Conservation (phyloP, 2,329 filamentous ascomycete genomes). For the Trichocomaceae sp. region DNA sequence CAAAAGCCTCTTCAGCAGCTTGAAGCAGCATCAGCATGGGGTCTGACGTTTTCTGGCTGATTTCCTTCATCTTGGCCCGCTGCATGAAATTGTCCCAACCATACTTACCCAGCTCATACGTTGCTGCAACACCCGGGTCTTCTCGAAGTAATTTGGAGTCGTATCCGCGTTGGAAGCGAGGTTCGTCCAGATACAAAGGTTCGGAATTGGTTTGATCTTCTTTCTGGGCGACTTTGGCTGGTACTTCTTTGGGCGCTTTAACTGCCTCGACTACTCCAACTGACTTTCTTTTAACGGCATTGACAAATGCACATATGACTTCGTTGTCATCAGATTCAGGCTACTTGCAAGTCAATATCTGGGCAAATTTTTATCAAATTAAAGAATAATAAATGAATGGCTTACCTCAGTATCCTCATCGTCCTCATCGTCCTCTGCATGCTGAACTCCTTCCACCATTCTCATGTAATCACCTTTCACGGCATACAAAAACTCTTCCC, state of each 20-base stretch:
- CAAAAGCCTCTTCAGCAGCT: conserved; percentile 22
- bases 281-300: not conserved
- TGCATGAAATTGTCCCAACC: conserved; percentile 38
- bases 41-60: conserved; percentile 24
- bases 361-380: not conserved
- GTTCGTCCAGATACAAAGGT: conserved; percentile 18
- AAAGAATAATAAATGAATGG: not conserved
- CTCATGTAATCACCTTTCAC: conserved; percentile 35
- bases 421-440: conserved; percentile 37
- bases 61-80: conserved; percentile 34
- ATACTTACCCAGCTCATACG: conserved; percentile 29
- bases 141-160: conserved; percentile 30
- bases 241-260: not conserved
- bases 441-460: conserved; percentile 33
- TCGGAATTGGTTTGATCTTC: conserved; percentile 23
- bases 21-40: conserved; percentile 24
- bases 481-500: conserved; percentile 35
- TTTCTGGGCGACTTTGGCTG: not conserved
- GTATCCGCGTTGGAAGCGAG: conserved; percentile 29
- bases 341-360: not conserved
- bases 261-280: not conserved
- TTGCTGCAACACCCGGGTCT: conserved; percentile 27
- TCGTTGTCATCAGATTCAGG: conserved; percentile 12
- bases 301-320: not conserved
- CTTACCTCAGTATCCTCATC: conserved; percentile 35